phyloP scores from a whole-genome alignment of 1,284 basidiomycete species.

The Malassezia obtusa region DNA sequence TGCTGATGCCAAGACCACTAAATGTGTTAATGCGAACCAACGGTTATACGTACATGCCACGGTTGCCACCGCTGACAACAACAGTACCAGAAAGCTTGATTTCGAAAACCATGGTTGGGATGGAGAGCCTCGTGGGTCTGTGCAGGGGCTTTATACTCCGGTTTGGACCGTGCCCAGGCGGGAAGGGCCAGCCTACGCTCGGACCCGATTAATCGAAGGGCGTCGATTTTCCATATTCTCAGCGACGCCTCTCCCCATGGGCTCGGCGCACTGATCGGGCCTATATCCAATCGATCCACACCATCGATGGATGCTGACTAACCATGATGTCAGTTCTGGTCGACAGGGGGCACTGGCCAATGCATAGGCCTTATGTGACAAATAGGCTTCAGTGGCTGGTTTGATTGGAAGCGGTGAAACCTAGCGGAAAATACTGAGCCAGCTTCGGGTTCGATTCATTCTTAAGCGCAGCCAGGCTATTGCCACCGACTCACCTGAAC shows the following conservation, averaged over 20 bases:
- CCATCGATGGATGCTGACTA: too few relatives aligned
- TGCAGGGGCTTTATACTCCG: too few relatives aligned
- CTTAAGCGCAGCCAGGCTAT: neutral
- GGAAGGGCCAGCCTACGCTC: too few relatives aligned
- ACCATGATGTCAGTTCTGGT: neutral
- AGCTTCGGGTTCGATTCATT: too few relatives aligned
- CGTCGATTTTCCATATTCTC: neutral
- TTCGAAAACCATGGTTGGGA: constrained; percentile 17
- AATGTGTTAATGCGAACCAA: neutral
- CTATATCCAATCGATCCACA: too few relatives aligned
- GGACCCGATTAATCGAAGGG: neutral
- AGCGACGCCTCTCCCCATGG: too few relatives aligned
- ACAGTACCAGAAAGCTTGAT: constrained; percentile 35
- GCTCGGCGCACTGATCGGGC: too few relatives aligned
- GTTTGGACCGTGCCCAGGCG: too few relatives aligned
- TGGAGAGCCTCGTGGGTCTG: neutral
- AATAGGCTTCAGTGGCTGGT: neutral
- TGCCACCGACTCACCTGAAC: neutral
- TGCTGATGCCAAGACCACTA: constrained; percentile 42
- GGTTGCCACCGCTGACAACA: constrained; percentile 54
- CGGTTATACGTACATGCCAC: constrained; percentile 26
- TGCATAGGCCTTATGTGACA: neutral
- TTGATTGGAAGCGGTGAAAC: constrained; percentile 2
- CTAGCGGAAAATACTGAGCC: neutral
- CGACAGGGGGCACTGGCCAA: neutral